Conservation (phyloP, 768 basidiomycete species). For the Suillus decipiens region DNA sequence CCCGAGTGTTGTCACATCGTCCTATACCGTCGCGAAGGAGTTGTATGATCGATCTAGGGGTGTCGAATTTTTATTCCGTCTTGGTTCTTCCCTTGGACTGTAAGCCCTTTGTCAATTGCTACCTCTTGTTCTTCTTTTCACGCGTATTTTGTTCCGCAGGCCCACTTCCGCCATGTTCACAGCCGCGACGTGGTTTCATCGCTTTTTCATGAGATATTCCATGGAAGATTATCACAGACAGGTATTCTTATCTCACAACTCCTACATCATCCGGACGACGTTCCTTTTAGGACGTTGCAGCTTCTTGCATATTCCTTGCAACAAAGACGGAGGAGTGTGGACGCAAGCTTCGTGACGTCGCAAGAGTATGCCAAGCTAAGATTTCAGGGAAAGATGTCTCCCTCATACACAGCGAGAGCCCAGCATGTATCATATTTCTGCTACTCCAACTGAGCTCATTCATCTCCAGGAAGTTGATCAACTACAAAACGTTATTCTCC, state of each 20-base stretch:
- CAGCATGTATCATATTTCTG: slow-evolving; percentile 44
- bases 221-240: slow-evolving; percentile 86
- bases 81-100: slow-evolving; percentile 78
- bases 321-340: slow-evolving; percentile 94
- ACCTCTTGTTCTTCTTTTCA: slow-evolving; percentile 16
- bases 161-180: slow-evolving; percentile 83
- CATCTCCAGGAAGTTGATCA: slow-evolving; percentile 68
- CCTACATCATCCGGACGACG: slow-evolving; percentile 12
- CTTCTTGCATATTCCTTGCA: slow-evolving; percentile 83
- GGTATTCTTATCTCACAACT: slow-evolving; percentile 23
- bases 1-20: slow-evolving; percentile 55
- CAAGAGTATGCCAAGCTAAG: slow-evolving; percentile 73
- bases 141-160: slow-evolving; percentile 39
- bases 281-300: slow-evolving; percentile 69
- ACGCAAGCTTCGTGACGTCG: slow-evolving; percentile 83
- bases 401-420: slow-evolving; percentile 61
- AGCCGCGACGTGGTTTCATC: slow-evolving; percentile 88
- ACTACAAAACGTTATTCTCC: slow-evolving; percentile 65
- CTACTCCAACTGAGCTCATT: slow-evolving; percentile 9
- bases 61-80: slow-evolving; percentile 81
- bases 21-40: slow-evolving; percentile 57
- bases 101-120: slow-evolving; percentile 41
- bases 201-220: slow-evolving; percentile 87
- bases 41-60: slow-evolving; percentile 80
- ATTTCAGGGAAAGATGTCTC: slow-evolving; percentile 54